Conservation (phyloP, 1,284 basidiomycete species). For the Inonotus obliquus region DNA sequence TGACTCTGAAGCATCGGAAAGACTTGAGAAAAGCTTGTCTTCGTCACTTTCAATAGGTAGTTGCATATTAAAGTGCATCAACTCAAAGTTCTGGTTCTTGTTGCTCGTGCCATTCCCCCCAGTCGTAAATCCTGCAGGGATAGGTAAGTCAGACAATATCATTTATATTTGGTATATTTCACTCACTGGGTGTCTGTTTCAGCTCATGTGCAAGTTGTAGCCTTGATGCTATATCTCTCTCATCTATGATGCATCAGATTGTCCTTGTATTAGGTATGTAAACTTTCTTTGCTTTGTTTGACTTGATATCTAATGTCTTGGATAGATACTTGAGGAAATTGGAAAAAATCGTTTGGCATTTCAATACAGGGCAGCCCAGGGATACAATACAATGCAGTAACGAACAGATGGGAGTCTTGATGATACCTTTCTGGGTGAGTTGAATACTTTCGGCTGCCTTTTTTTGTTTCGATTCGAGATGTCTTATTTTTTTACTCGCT, state of each 20-base stretch:
- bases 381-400: no score
- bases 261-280: background rate
- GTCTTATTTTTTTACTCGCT: no score
- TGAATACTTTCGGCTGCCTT: no score
- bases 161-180: background rate
- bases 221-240: background rate
- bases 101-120: slow-evolving; percentile 17
- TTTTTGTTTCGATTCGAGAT: no score
- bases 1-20: background rate
- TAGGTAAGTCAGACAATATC: background rate
- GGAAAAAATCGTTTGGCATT: no score
- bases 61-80: background rate
- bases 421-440: no score
- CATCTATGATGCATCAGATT: background rate
- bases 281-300: no score
- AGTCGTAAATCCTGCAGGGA: slow-evolving; percentile 8
- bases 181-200: background rate
- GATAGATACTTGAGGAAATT: no score
- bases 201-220: slow-evolving; percentile 2
- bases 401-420: no score
- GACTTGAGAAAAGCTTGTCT: no score
- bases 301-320: background rate
- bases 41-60: background rate
- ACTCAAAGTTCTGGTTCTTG: slow-evolving; percentile 7
- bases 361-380: no score